Base-by-base conservation (phyloP, 768 basidiomycete species). In the Nidula microcarpa region DNA sequence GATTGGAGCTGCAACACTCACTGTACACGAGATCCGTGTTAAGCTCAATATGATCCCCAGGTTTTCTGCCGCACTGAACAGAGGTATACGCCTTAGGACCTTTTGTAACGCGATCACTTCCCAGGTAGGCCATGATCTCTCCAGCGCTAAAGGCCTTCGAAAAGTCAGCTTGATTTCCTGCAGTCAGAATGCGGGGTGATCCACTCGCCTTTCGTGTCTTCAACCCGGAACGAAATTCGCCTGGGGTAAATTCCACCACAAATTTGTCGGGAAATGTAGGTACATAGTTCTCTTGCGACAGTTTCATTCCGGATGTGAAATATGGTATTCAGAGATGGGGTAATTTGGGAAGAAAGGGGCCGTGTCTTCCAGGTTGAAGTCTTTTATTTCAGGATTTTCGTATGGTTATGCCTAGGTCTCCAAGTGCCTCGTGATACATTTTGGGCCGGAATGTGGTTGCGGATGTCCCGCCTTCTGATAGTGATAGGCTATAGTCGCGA, bases 1-100 rank as follows among this genome's bases (percentile, higher is more conserved):
- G 17, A 49, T 32, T 39, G 67, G 44, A 16, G 13, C 10, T 10
- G 10, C 10, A 10, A 18, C 44, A 46, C 77, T 61, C 62, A 80
- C 83, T 74, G 63, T 82, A 86, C 2, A 81, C 63, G 23, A 87
- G 68, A 63, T 86, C 85, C 44, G 79, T 81, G 64, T 84, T 80
- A 14, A 85, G 67, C 53, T 81, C 76, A 52, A 82, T 63, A 61
- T 86, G 79, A 52, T 83, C 78, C 5, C 74, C 59, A 0, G 65
- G 50, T 6, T 72, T 73, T 5, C 58, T 58, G 5, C 80, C 81
- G 54, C 73, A 81, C 62, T 85, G 83, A 2, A 85, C 71, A 30
- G 77, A 76, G 2, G 73, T 76, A 57, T 82, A 83, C 0, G 75
- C 70, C 57, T 78, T 79, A 0, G 60, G 60, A 2, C 65, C 65